These are phyloP conservation scores for Aspergillus ibericus DNA, from an alignment of 2,329 filamentous ascomycete species.

Conservation along the genomic window DNA sequence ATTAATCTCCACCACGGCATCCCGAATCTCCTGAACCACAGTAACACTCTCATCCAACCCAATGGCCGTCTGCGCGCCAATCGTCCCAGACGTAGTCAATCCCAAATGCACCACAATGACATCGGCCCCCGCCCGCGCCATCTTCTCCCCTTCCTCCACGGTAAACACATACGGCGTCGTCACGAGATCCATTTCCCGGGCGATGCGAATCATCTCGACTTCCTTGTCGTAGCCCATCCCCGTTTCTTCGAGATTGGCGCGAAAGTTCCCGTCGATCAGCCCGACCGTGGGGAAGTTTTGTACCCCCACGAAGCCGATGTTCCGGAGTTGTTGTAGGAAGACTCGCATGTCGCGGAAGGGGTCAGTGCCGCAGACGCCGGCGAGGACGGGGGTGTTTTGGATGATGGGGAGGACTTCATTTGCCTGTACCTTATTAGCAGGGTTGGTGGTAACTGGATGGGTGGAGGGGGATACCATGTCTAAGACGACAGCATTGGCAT, in stretches of 20 bases:
- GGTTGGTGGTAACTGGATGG: no score
- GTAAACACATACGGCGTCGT: constrained; percentile 72
- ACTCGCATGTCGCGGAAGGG: constrained; percentile 63
- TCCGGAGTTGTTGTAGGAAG: constrained; percentile 62
- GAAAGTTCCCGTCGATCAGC: constrained; percentile 67
- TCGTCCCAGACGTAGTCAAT: constrained; percentile 63
- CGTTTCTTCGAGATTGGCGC: constrained; percentile 68
- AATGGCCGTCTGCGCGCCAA: constrained; percentile 63
- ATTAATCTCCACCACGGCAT: constrained; percentile 58
- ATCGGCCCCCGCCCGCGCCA: constrained; percentile 66
- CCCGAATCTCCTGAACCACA: constrained; percentile 63
- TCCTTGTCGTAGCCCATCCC: constrained; percentile 68
- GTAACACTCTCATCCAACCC: constrained; percentile 64
- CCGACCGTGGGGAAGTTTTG: constrained; percentile 76
- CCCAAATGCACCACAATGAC: constrained; percentile 69
- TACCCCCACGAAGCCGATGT: constrained; percentile 66
- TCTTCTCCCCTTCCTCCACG: constrained; percentile 59
- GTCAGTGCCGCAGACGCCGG: constrained; percentile 70
- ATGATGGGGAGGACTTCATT: constrained; percentile 67
- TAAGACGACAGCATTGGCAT: constrained; percentile 68
- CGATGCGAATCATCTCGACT: constrained; percentile 65
- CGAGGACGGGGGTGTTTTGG: constrained; percentile 63
- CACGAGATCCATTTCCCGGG: constrained; percentile 60
- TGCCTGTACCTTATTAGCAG: constrained; percentile 43
- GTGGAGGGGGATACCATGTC: constrained; percentile 56